Evolutionary conservation across 2,329 filamentous ascomycete species (phyloP).

Genomic region (Penicillium sp.): DNA sequence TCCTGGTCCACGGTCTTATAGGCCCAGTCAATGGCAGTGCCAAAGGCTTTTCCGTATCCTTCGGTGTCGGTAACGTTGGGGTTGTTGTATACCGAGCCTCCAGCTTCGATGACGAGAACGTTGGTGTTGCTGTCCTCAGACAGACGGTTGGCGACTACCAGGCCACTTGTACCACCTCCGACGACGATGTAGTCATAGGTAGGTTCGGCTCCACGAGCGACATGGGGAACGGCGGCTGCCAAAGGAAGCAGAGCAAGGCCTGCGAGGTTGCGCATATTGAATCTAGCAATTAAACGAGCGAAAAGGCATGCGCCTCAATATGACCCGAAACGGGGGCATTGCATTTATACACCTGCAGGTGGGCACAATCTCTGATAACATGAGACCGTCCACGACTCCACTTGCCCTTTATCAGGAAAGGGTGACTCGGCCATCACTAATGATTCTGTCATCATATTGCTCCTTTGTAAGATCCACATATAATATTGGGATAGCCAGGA

Average conservation of each 20-base stretch:
- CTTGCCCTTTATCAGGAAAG: background rate
- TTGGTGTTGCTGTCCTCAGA: slow-evolving; percentile 27
- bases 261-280: slow-evolving; percentile 14
- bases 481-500: background rate
- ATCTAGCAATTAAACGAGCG: background rate
- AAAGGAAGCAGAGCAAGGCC: slow-evolving; percentile 16
- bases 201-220: slow-evolving; percentile 1
- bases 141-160: slow-evolving; percentile 34
- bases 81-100: slow-evolving; percentile 27
- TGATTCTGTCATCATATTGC: background rate
- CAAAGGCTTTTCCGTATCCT: slow-evolving; percentile 26
- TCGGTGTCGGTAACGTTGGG: slow-evolving; percentile 25
- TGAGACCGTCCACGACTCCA: background rate
- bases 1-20: slow-evolving; percentile 39
- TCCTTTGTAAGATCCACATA: background rate
- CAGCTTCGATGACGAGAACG: slow-evolving; percentile 31
- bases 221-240: slow-evolving; percentile 12
- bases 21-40: slow-evolving; percentile 40
- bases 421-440: background rate
- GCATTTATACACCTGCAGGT: background rate
- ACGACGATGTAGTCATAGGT: slow-evolving; percentile 33
- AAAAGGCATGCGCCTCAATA: background rate
- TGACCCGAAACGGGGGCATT: background rate
- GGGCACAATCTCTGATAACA: background rate
- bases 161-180: slow-evolving; percentile 34